Conservation (phyloP, 108 stramenopile genomes). For the Fragilaria crotonensis region DNA sequence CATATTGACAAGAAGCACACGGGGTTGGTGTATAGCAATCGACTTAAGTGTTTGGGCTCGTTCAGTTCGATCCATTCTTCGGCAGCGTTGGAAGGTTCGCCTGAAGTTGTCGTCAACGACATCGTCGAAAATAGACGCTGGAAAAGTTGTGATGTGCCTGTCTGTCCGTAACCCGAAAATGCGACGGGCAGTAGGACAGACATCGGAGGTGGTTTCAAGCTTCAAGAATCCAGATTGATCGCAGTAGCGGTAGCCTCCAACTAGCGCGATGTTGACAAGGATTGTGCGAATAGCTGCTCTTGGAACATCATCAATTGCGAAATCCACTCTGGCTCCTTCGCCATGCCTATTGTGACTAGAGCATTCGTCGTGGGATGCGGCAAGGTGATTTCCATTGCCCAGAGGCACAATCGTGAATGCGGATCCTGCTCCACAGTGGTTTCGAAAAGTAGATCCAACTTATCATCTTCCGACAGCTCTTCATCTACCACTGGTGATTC, state of each 20-base stretch:
- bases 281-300: background rate
- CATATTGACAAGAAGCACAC: slow-evolving; percentile 54
- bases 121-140: too few species aligned
- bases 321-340: background rate
- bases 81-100: too few species aligned
- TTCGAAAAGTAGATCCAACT: background rate
- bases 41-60: slow-evolving; percentile 42
- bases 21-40: slow-evolving; percentile 62
- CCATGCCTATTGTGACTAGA: slow-evolving; percentile 1
- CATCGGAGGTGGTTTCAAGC: too few species aligned
- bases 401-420: slow-evolving; percentile 15
- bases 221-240: too few species aligned
- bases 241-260: too few species aligned
- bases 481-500: background rate
- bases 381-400: slow-evolving; percentile 22
- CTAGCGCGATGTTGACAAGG: too few species aligned
- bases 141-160: too few species aligned
- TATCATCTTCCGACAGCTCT: background rate
- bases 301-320: background rate
- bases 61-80: slow-evolving; percentile 33
- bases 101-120: too few species aligned
- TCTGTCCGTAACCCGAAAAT: too few species aligned
- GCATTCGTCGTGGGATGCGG: slow-evolving; percentile 19
- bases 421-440: background rate
- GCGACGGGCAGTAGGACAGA: too few species aligned